These are phyloP conservation scores for Triangularia verruculosa DNA, from an alignment of 2,329 filamentous ascomycete genomes.

Conservation along the genomic window DNA sequence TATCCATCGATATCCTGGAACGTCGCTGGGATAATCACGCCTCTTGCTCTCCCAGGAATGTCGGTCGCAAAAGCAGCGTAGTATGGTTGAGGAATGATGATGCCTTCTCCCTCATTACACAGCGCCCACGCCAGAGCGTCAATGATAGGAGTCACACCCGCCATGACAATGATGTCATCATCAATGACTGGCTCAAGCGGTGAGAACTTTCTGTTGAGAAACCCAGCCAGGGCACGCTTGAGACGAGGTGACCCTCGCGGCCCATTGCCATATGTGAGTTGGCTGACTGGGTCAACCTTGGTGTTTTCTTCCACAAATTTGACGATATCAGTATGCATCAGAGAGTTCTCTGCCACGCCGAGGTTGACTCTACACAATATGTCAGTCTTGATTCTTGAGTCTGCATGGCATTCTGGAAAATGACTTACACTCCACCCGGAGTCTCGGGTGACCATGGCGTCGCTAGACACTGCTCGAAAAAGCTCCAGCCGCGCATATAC, in stretches of 20 bases:
- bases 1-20: constrained; percentile 23
- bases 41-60: constrained; percentile 20
- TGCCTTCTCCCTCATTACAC: constrained; percentile 31
- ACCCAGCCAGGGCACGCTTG: constrained; percentile 24
- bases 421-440: constrained; percentile 21
- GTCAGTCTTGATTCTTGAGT: not conserved
- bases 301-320: constrained; percentile 18
- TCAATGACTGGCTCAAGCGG: constrained; percentile 19
- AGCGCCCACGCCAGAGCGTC: constrained; percentile 30
- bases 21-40: constrained; percentile 18
- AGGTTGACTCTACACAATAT: constrained; percentile 22
- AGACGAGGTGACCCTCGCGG: constrained; percentile 31
- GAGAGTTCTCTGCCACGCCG: constrained; percentile 27
- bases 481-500: constrained; percentile 22
- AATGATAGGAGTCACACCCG: constrained; percentile 29
- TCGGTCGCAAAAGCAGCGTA: constrained; percentile 32
- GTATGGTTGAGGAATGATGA: constrained; percentile 32
- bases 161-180: constrained; percentile 28
- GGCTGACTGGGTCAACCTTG: constrained; percentile 20
- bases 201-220: constrained; percentile 26
- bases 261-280: constrained; percentile 32
- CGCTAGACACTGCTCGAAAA: constrained; percentile 23
- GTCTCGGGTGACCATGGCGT: constrained; percentile 25
- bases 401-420: not conserved
- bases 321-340: constrained; percentile 26